phyloP scores from a whole-genome alignment of 2,329 filamentous ascomycete genomes.

The Seiridium cupressi region DNA sequence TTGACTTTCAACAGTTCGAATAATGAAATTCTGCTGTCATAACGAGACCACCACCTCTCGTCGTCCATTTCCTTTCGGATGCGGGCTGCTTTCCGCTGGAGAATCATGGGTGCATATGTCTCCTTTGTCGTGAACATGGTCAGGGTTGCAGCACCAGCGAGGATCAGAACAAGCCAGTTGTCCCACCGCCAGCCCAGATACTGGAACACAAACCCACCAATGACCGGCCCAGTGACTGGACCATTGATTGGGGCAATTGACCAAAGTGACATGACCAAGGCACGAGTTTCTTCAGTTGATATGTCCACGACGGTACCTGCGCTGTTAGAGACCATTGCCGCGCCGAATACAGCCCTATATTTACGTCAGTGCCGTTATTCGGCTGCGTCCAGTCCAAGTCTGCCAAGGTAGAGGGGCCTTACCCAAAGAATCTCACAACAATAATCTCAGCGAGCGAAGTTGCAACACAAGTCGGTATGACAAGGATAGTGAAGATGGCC shows the following conservation, averaged over 20 bases:
- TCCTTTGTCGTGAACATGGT: conserved; percentile 64
- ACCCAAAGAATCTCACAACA: conserved; percentile 72
- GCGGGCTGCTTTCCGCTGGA: conserved; percentile 64
- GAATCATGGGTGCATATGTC: conserved; percentile 72
- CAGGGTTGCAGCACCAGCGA: conserved; percentile 60
- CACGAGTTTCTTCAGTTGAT: conserved; percentile 74
- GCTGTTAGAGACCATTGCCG: conserved; percentile 79
- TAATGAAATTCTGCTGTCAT: conserved; percentile 70
- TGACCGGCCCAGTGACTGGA: conserved; percentile 58
- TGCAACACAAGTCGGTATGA: conserved; percentile 70
- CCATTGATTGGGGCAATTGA: conserved; percentile 80
- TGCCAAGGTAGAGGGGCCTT: conserved; percentile 19
- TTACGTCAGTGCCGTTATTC: conserved; percentile 18
- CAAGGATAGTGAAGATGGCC: conserved; percentile 61
- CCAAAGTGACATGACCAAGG: conserved; percentile 82
- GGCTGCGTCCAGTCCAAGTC: background rate
- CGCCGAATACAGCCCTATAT: conserved; percentile 62
- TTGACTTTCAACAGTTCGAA: conserved; percentile 69
- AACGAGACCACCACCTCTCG: conserved; percentile 73
- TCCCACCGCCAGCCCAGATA: conserved; percentile 86
- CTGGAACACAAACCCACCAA: conserved; percentile 78
- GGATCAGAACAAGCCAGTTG: conserved; percentile 77
- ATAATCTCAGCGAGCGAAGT: conserved; percentile 67
- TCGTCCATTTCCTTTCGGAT: conserved; percentile 69
- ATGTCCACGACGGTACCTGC: conserved; percentile 84